phyloP scores from a whole-genome alignment of 1,284 basidiomycete species.

The Veloboletus limbatus region DNA sequence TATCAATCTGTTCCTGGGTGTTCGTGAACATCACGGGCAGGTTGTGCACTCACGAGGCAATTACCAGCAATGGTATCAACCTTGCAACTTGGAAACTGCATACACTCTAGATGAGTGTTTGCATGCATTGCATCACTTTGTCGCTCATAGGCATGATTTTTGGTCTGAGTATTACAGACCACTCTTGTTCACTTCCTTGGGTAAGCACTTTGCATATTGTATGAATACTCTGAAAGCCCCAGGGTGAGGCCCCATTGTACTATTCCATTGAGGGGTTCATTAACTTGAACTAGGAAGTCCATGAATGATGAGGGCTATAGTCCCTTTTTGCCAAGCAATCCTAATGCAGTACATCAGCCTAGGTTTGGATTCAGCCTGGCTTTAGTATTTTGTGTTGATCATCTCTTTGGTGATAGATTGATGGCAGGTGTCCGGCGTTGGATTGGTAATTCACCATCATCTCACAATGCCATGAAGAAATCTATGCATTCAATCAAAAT shows the following conservation, averaged over 20 bases:
- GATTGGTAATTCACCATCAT: slow-evolving; percentile 55
- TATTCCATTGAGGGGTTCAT: neutral
- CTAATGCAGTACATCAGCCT: slow-evolving; percentile 28
- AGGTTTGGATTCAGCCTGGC: slow-evolving; percentile 13
- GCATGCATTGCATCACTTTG: slow-evolving; percentile 53
- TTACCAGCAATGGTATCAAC: slow-evolving; percentile 83
- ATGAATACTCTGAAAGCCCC: slow-evolving; percentile 85
- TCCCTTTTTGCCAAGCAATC: slow-evolving; percentile 65
- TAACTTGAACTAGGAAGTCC: slow-evolving; percentile 51
- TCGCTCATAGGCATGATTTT: slow-evolving; percentile 63
- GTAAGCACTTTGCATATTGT: slow-evolving; percentile 82
- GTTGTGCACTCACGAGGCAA: slow-evolving; percentile 50
- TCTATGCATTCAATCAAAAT: slow-evolving; percentile 9
- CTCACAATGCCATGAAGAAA: slow-evolving; percentile 37
- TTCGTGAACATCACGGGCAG: slow-evolving; percentile 55
- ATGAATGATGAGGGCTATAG: slow-evolving; percentile 65
- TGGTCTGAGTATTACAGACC: slow-evolving; percentile 94
- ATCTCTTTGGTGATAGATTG: slow-evolving; percentile 40
- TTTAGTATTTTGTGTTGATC: neutral
- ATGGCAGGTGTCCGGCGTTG: slow-evolving; percentile 72
- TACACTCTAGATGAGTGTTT: slow-evolving; percentile 60
- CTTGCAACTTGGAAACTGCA: slow-evolving; percentile 62
- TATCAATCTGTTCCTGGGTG: slow-evolving; percentile 95
- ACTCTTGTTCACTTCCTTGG: slow-evolving; percentile 74
- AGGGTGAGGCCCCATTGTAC: slow-evolving; percentile 47